Base-by-base conservation (phyloP, 2,329 filamentous ascomycete genomes). In the Leptographium wingfieldii region DNA sequence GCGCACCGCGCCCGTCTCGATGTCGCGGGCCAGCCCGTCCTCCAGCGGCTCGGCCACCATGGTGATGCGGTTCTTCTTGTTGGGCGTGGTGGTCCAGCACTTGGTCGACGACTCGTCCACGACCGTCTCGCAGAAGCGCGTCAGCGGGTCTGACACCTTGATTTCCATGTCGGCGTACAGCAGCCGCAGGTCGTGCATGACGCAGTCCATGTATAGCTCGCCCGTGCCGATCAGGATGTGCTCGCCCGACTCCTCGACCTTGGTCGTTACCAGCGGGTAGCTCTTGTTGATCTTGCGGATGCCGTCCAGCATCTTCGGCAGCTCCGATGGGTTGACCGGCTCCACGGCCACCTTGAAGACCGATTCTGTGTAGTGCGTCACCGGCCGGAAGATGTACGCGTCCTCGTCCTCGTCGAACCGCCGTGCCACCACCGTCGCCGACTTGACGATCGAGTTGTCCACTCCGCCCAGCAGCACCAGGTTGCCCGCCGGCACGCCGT, bases 161-260 rank as follows among this genome's bases (percentile, higher is more conserved):
- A 99, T 88, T 71, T 99, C 94, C 94, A 99, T 99, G 68, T 97
- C 92, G 16, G 94, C 92, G 70, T 96, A 99, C n/a, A 97, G 74
- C 49, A 86, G 83, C 59, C 94, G 87, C 55, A 99, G 80, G 70
- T 99, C 94, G 72, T 99, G 94, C 54, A 99, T 80, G 3, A 99
- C 92, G 68, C 94, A 99, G 72, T 99, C 94, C 92, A 99, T 97
- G 76, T 99, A 99, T n/a, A 99, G 79, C 72, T 99, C 94, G 62
- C 94, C 94, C 0, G 94, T 99, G 29, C 94, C 94, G 5, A 99
- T 82, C 55, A 99, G 81, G 65, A 99, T 87, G 70, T 99, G 94
- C 73, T 99, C 94, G 57, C 94, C 94, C 1, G 91, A 96, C 73
- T 99, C 94, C 71, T 99, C 94, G 3, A 99, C 94, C 72, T 97